Conservation (phyloP, 495 filamentous ascomycete genomes). For the Lichenothelia convexa region DNA sequence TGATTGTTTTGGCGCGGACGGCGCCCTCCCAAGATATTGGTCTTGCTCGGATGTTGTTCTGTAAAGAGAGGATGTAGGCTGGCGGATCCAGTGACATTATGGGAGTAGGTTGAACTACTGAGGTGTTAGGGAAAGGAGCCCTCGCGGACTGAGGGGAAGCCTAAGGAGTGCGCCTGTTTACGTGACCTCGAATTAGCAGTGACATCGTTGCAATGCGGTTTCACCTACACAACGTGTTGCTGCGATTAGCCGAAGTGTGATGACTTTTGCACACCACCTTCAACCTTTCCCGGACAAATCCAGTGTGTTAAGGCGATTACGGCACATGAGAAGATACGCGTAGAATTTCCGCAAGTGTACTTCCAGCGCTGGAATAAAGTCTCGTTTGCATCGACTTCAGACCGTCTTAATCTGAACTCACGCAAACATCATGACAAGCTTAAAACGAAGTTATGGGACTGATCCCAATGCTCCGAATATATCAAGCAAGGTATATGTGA, state of each 20-base stretch:
- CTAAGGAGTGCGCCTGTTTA: neutral
- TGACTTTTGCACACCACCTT: too few relatives aligned
- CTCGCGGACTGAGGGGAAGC: neutral
- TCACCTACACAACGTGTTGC: too few relatives aligned
- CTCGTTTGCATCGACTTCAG: too few relatives aligned
- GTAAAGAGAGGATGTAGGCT: conserved; percentile 73
- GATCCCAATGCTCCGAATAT: conserved; percentile 60
- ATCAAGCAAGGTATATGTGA: conserved; percentile 79
- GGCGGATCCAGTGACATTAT: conserved; percentile 80
- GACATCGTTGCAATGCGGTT: too few relatives aligned
- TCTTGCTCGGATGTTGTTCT: conserved; percentile 83
- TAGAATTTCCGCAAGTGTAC: too few relatives aligned
- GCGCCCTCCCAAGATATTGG: conserved; percentile 98
- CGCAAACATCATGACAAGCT: conserved; percentile 73
- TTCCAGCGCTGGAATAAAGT: too few relatives aligned
- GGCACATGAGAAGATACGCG: too few relatives aligned
- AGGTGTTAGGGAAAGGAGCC: neutral
- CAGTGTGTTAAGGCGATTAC: too few relatives aligned
- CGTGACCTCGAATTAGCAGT: too few relatives aligned
- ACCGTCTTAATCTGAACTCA: too few relatives aligned
- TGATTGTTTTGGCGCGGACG: conserved; percentile 81
- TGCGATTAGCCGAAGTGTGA: too few relatives aligned
- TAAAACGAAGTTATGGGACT: conserved; percentile 53
- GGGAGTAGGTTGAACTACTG: conserved; percentile 1
- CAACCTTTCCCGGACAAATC: too few relatives aligned